Evolutionary conservation across 768 basidiomycete genomes (phyloP).

Genomic region (Suillus luteus): DNA sequence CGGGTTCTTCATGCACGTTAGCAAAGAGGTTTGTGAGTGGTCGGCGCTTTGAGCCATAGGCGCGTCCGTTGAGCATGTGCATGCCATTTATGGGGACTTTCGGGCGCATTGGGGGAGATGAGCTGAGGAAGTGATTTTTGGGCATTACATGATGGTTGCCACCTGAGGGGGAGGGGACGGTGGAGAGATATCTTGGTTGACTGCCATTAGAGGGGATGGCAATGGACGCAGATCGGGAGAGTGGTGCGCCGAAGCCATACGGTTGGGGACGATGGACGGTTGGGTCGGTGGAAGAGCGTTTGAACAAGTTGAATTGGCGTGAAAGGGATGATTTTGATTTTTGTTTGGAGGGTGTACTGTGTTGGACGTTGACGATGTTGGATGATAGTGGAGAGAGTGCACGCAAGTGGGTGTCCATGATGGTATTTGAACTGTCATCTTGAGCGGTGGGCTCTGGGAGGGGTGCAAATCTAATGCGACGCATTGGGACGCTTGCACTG

Average conservation of each 20-base stretch:
- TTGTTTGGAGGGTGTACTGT: background rate
- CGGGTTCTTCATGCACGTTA: conserved; percentile 65
- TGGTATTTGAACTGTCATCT: background rate
- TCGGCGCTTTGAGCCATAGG: conserved; percentile 60
- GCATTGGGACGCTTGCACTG: background rate
- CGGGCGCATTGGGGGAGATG: conserved; percentile 8
- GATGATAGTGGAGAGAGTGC: background rate
- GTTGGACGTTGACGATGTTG: background rate
- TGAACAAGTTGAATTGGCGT: conserved; percentile 5
- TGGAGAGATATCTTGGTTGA: background rate
- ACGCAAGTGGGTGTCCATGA: background rate
- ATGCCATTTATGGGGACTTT: conserved; percentile 36
- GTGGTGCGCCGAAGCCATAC: background rate
- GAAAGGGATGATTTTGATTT: background rate
- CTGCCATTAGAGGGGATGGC: background rate
- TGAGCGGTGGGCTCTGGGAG: background rate
- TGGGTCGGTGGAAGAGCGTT: conserved; percentile 1
- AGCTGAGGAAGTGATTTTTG: conserved; percentile 11
- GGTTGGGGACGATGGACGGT: background rate
- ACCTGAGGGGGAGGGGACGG: conserved; percentile 17
- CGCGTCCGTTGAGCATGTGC: conserved; percentile 82
- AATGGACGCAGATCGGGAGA: conserved; percentile 2
- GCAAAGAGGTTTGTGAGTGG: conserved; percentile 58
- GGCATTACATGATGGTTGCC: conserved; percentile 29
- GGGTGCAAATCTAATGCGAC: conserved; percentile 3